These are phyloP conservation scores for Alternaria gansuensis DNA, from an alignment of 2,329 filamentous ascomycete genomes.

Conservation along the genomic window DNA sequence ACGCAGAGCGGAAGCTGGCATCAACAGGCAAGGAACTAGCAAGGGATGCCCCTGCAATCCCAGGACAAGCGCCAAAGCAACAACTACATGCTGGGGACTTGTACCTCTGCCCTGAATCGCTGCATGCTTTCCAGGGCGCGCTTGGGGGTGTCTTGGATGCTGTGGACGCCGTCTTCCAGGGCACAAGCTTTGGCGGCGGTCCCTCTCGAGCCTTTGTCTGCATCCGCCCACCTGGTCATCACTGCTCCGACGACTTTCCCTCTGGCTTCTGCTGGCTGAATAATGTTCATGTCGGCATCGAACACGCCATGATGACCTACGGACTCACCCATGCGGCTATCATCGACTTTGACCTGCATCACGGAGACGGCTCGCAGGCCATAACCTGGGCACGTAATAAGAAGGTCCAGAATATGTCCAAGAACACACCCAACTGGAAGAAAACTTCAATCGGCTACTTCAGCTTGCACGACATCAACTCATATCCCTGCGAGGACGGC, in stretches of 20 bases:
- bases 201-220: constrained; percentile 87
- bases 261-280: constrained; percentile 99
- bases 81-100: constrained; percentile 87
- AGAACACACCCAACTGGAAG: constrained; percentile 78
- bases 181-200: constrained; percentile 56
- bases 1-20: constrained; percentile 79
- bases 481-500: constrained; percentile 94
- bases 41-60: constrained; percentile 54
- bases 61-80: constrained; percentile 64
- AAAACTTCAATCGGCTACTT: constrained; percentile 94
- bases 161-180: constrained; percentile 81
- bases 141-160: constrained; percentile 93
- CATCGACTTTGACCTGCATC: constrained; percentile 55
- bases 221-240: constrained; percentile 91
- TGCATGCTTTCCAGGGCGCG: constrained; percentile 87
- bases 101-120: constrained; percentile 86
- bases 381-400: constrained; percentile 92
- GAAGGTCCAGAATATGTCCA: constrained; percentile 68
- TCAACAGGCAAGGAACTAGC: constrained; percentile 79
- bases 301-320: constrained; percentile 84
- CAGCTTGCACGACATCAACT: constrained; percentile 97
- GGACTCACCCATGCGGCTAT: constrained; percentile 91
- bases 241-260: constrained; percentile 87
- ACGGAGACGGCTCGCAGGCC: constrained; percentile 78
- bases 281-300: constrained; percentile 96